Evolutionary conservation across 192 early-diverging fungal genomes (phyloP), one percentile per base, ranked within the genome.

Genomic region (Jimgerdemannia lactiflua): DNA sequence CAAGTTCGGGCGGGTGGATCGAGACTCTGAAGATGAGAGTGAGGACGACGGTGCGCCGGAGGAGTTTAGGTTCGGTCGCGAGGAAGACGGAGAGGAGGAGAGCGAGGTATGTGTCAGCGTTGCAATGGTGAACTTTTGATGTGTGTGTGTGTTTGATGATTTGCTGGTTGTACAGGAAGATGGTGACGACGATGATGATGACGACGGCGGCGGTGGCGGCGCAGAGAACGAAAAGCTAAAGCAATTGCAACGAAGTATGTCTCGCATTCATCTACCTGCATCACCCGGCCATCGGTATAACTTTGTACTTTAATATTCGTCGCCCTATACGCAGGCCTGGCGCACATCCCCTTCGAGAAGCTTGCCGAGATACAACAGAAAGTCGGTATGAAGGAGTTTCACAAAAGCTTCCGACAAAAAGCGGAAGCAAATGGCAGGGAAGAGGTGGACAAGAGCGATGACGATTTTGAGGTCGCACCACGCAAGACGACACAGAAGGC

Each of bases 321-420:
- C 63, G 68, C 20, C 39, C 42, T 77, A 87, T 29, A 29, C 29
- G 29, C 1, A 29, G 84, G 77, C 78, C 86, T 96, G 4, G 91
- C 93, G 4, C 89, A 93, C 66, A 89, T 95, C 18, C 89, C 94
- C 7, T 96, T 96, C 78, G 91, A 90, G 74, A 88, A 95, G 72
- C 78, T 95, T 39, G 86, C 93, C 67, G 90, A 92, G 67, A 90
- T 95, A 39, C 92, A 95, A 82, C 79, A 88, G 71, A 92, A 92
- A 71, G 78, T 94, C 70, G 91, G 90, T 17, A 83, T 83, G 75
- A 90, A 92, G 69, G 87, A 86, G 44, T 91, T 92, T 65, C 87
- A 88, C 71, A 74, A 85, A 75, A 69, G 74, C 67, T 72, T 10
- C 73, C 70, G 72, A 14, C 49, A 2, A 59, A 81, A 72, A 29